phyloP scores from a whole-genome alignment of 257 asterid genomes.

The Prunella vulgaris region DNA sequence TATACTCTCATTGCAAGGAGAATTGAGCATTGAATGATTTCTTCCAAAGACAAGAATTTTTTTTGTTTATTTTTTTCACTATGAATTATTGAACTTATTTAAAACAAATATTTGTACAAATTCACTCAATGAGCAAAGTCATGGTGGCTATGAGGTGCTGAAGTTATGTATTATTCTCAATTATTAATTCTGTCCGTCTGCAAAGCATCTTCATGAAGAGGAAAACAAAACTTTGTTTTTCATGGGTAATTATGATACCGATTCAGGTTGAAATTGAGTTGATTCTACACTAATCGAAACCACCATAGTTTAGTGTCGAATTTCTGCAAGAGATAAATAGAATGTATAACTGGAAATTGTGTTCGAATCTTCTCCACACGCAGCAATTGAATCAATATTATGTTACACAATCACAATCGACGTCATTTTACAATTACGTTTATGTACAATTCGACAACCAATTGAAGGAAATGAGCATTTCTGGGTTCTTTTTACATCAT shows the following conservation, averaged over 20 bases:
- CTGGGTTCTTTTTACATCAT: neutral
- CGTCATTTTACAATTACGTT: neutral
- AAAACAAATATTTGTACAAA: too few species aligned
- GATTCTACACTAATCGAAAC: neutral
- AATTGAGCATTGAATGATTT: conserved; percentile 16
- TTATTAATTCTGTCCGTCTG: too few species aligned
- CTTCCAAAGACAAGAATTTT: neutral
- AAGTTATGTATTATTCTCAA: neutral
- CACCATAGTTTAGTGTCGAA: neutral
- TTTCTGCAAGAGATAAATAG: neutral
- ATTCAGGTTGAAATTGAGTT: neutral
- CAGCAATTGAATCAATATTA: conserved; percentile 1
- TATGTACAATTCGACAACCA: conserved; percentile 20
- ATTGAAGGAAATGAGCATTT: neutral
- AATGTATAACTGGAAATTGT: neutral
- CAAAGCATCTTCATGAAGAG: too few species aligned
- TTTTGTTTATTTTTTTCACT: neutral
- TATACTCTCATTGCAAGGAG: conserved; percentile 35
- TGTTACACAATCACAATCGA: conserved; percentile 11
- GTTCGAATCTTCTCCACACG: neutral
- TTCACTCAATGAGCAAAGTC: neutral
- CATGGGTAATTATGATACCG: neutral
- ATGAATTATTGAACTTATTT: neutral
- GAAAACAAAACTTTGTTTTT: neutral
- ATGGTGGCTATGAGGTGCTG: too few species aligned